Base-by-base conservation (phyloP, 2,329 filamentous ascomycete genomes). In the Colletotrichum paranaense region DNA sequence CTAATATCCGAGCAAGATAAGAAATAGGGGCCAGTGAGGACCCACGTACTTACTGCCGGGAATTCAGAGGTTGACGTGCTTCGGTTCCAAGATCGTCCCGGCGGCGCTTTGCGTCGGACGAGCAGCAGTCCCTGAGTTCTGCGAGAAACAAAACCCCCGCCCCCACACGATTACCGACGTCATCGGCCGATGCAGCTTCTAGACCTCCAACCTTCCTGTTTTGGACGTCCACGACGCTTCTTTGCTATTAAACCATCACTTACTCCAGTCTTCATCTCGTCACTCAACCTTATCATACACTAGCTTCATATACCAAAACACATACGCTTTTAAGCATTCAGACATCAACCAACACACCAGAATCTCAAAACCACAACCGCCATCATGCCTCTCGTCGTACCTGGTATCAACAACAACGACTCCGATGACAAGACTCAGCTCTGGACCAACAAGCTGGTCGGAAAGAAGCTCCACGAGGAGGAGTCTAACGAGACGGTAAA, bases 301-400 rank as follows among this genome's bases (percentile, higher is more conserved):
- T 6, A 35, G 38, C 26, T 26, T 9, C 5, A 28, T 22, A 7
- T 7, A 42, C 16, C 38, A 7, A 42, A 19, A 6, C 6, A 19
- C 16, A 42, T 16, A 42, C n/a, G 7, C 14, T 35, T 5, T 24
- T 2, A 7, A 1, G 30, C 28, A 6, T 4, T 12, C n/a, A 26
- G n/a, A 46, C 14, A 73, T 1, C 4, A 62, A 38, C 14, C 38
- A 67, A 56, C 57, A 28, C 14, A 3, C 8, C n/a, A 55, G 24
- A 14, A 9, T 19, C 26, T 28, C 5, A 38, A 1, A 60, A 5
- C 46, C 52, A 35, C 7, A 59, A 73, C 58, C 63, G 30, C 52
- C 73, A 80, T n/a, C 83, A 91, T 92, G 91, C 91, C 91, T 88
- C 90, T 92, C 82, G 86, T 92, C 77, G 86, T 91, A 22, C 90